Percentiles rank a stretch among this genome's conserved stretches.
Conservation (phyloP, 2,329 filamentous ascomycete genomes). For the Nemania sp. region DNA sequence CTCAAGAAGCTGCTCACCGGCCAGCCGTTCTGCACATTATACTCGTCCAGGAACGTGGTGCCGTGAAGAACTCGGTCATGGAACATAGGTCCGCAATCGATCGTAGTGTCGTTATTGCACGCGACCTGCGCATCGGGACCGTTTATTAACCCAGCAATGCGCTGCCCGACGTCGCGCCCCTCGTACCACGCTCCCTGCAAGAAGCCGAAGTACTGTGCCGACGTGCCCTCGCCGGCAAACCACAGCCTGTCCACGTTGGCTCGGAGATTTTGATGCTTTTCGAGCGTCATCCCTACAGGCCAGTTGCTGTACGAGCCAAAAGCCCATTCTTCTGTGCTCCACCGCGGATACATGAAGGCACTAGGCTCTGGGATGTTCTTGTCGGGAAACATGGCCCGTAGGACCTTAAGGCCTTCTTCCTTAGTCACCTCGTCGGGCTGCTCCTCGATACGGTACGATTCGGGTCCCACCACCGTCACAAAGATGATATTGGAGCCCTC, state of each 20-base stretch:
- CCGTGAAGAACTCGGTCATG: slow-evolving; percentile 41
- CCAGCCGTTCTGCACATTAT: slow-evolving; percentile 44
- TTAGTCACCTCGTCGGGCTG: slow-evolving; percentile 62
- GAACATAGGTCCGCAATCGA: slow-evolving; percentile 33
- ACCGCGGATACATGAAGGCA: slow-evolving; percentile 64
- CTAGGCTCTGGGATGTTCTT: slow-evolving; percentile 60
- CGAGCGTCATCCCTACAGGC: slow-evolving; percentile 64
- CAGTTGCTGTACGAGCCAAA: slow-evolving; percentile 70
- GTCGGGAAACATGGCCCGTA: slow-evolving; percentile 64
- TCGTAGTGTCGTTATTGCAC: slow-evolving; percentile 32
- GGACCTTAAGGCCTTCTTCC: slow-evolving; percentile 58
- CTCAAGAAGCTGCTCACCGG: slow-evolving; percentile 41
- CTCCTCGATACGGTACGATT: slow-evolving; percentile 61
- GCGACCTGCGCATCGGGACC: slow-evolving; percentile 8
- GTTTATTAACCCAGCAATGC: slow-evolving; percentile 45
- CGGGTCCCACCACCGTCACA: slow-evolving; percentile 60
- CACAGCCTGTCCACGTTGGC: slow-evolving; percentile 64
- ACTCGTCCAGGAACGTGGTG: slow-evolving; percentile 41
- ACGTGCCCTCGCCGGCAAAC: slow-evolving; percentile 68
- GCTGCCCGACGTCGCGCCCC: slow-evolving; percentile 52
- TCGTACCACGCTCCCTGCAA: slow-evolving; percentile 65
- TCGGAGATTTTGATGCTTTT: slow-evolving; percentile 69
- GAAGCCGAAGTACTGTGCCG: slow-evolving; percentile 66
- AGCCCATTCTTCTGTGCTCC: slow-evolving; percentile 51
- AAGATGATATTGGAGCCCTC: slow-evolving; percentile 67